Evolutionary conservation across 106 monocot genomes (phyloP), one percentile per base, ranked within the genome.

Genomic region (Vanilla planifolia): DNA sequence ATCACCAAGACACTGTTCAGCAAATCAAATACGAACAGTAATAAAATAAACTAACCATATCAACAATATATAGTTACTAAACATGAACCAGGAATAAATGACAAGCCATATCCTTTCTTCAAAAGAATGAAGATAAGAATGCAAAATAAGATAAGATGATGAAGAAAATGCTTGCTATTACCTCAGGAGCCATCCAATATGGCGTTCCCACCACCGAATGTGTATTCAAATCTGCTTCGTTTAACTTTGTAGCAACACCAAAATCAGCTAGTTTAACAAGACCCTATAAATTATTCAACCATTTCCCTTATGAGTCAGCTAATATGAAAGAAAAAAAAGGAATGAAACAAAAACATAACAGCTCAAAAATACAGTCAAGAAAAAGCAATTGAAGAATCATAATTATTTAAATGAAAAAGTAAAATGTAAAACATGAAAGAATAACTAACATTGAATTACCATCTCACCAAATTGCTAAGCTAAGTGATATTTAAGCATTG

Each of bases 131-230:
- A 50, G 10, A 3, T 50, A 50, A 50, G 6, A 6, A 48, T 50
- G 22, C 24, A 50, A 50, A 50, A 50, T 48, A 48, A 6, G 25
- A 48, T 22, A 22, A 22, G 22, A 26, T 50, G 50, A 9, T 26
- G 25, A 50, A n/a, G 24, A 55, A 55, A 32, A 55, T 55, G 30
- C 13, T 46, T 29, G 22, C 47, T 15, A 33, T 5, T 78, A 96
- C 95, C 84, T 96, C 95, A 56, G 95, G 95, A 10, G 95, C 95
- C 95, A 96, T 96, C 95, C 95, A 96, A 62, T 96, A 96, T 43
- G 95, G 95, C 29, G 95, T 96, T 63, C 95, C 95, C 77, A 96
- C 95, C 42, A 96, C 95, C 8, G 95, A 96, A 71, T 96, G 95
- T 56, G 95, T 96, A 74, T 96, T 96, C 30, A 96, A 73, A 75